Evolutionary conservation across 169 alveolate species (phyloP).

Genomic region (Ichthyophthirius multifiliis): DNA sequence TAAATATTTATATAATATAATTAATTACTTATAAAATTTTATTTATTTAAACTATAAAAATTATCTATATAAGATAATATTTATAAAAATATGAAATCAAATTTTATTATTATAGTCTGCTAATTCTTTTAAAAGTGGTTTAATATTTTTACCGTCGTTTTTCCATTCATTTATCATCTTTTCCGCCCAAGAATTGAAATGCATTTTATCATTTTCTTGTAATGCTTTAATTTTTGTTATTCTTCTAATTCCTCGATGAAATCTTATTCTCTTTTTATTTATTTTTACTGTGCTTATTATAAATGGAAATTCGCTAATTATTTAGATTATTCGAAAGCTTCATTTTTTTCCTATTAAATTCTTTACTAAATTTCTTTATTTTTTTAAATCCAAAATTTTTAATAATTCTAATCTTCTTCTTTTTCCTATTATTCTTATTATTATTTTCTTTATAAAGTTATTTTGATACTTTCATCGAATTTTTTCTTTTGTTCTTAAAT

Average conservation of each 20-base stretch:
- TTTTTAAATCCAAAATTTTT: slow-evolving; percentile 34
- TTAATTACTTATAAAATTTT: too few relatives aligned
- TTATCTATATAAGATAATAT: too few relatives aligned
- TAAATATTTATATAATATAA: too few relatives aligned
- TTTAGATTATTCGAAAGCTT: background rate
- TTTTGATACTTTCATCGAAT: slow-evolving; percentile 52
- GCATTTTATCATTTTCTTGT: slow-evolving; percentile 46
- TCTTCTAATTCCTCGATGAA: slow-evolving; percentile 50
- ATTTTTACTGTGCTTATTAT: slow-evolving; percentile 20
- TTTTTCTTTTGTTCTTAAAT: slow-evolving; percentile 38
- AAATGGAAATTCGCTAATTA: slow-evolving; percentile 27
- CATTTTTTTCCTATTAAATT: slow-evolving; percentile 16
- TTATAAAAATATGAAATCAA: too few relatives aligned
- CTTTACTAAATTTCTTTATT: slow-evolving; percentile 18
- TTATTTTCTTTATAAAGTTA: slow-evolving; percentile 49
- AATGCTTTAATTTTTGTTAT: slow-evolving; percentile 42
- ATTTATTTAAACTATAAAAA: too few relatives aligned
- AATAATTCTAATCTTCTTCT: slow-evolving; percentile 29
- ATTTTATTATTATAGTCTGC: slow-evolving; percentile 38
- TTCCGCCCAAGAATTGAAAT: slow-evolving; percentile 70
- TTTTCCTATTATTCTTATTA: slow-evolving; percentile 39
- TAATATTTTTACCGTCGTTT: slow-evolving; percentile 68
- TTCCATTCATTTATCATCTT: slow-evolving; percentile 57
- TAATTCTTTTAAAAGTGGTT: slow-evolving; percentile 65
- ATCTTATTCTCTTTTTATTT: slow-evolving; percentile 39